Evolutionary conservation across 345 rosid genomes (phyloP), one percentile per base, ranked within the genome.

Genomic region (Linum lewisii): DNA sequence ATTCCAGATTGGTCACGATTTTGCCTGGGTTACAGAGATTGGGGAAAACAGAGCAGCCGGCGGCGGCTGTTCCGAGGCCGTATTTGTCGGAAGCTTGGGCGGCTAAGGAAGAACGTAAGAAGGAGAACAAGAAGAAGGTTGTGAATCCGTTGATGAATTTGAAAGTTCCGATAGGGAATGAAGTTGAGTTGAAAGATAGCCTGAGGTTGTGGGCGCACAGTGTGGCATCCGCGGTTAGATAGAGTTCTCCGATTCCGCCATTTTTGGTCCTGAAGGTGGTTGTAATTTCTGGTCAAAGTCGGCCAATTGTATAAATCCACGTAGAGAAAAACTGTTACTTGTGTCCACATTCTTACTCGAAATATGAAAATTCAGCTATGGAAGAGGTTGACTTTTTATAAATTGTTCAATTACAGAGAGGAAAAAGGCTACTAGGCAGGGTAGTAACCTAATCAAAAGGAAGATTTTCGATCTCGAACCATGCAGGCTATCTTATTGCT

Each of bases 41-140:
- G 18, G 77, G 78, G 6, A 71, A 60, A 66, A 65, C 21, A 61
- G 3, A n/a, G 47, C 49, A 25, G 64, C 34, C 32, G 32, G 3
- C 32, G 32, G 3, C 32, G 32, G 3, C 34, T 29, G 7, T 60
- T 22, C 57, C n/a, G 8, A 74, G 87, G 76, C 92, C 92, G 23
- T 90, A 90, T 65, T 77, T 91, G 13, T 87, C 91, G 2, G 96
- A 87, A 77, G 83, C 94, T n/a, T 90, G 97, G 97, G 87, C 76
- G 15, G 73, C 42, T 68, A 45, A 51, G 64, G 81, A 77, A 16
- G 14, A 69, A 57, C 69, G 62, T 34, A n/a, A n/a, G 67, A 58
- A 78, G 66, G 8, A 67, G 66, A 26, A 77, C 65, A 36, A 36
- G 65, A 51, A 5, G 62, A 26, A 8, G 59, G 19, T 29, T 21